These are phyloP conservation scores for Tephrocybe rancida DNA, from an alignment of 768 basidiomycete genomes.

Conservation along the genomic window DNA sequence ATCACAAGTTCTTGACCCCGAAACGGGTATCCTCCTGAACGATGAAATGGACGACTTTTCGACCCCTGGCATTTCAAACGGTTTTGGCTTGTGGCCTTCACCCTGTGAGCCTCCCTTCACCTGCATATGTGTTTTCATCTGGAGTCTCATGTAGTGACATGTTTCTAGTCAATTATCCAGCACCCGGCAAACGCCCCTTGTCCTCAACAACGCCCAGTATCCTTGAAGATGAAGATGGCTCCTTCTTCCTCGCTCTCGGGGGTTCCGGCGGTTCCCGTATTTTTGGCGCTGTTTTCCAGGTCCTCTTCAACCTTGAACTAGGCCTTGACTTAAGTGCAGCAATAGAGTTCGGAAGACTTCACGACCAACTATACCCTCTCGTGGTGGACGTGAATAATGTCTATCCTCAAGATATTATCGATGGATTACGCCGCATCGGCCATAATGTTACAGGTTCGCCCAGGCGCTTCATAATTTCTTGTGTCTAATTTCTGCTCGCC, in stretches of 20 bases:
- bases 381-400: conserved; percentile 61
- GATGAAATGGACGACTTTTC: conserved; percentile 98
- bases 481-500: not conserved
- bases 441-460: conserved; percentile 70
- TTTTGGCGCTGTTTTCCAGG: conserved; percentile 78
- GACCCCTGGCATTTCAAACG: conserved; percentile 80
- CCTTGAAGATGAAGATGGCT: conserved; percentile 73
- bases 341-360: conserved; percentile 83
- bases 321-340: conserved; percentile 79
- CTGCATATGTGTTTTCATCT: not conserved
- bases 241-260: conserved; percentile 74
- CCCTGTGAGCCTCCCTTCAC: conserved; percentile 57
- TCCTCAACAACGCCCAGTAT: conserved; percentile 86
- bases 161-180: conserved; percentile 83
- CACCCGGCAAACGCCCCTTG: conserved; percentile 84
- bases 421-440: conserved; percentile 57
- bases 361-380: conserved; percentile 83
- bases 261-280: conserved; percentile 90
- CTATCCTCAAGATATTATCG: conserved; percentile 58
- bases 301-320: conserved; percentile 78
- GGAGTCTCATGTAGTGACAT: conserved; percentile 1
- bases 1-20: conserved; percentile 81
- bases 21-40: conserved; percentile 89
- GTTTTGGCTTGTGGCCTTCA: conserved; percentile 80
- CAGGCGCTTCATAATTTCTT: not conserved